Base-by-base conservation (phyloP, 2,329 filamentous ascomycete species). In the Colletotrichum lini region DNA sequence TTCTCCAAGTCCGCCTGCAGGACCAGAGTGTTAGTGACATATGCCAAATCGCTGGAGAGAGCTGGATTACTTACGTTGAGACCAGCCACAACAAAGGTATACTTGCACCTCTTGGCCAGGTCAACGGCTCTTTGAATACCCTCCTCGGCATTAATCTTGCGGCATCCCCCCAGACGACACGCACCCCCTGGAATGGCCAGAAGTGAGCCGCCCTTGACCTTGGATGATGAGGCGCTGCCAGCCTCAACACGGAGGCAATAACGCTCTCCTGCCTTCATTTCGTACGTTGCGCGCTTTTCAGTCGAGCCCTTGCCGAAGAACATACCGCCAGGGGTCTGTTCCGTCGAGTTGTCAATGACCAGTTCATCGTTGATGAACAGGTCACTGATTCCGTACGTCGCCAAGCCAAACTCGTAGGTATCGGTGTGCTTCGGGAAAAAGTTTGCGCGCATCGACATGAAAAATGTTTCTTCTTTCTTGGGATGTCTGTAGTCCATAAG, bases 21-120 rank as follows among this genome's bases (percentile, higher is more conserved):
- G 9, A 2, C 35, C 13, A 12, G 5, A 23, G 15, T n/a, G 18
- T 61, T 3, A 67, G 58, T 40, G 44, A 30, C 16, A 38, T n/a
- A n/a, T 40, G 0, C 8, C 35, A 23, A 44, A 18, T 7, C 47
- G n/a, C 12, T 40, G 4, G 10, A 30, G 15, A 9, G 38, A 40
- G 26, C 3, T 38, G 8, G 10, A 21, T 16, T 1, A 47, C 61
- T 40, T 13, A 69, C 87, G 75, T 93, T 93, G 85, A 73, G 86
- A 2, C 94, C 94, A 1, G 91, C 91, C 76, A 93, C 93, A 61
- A 96, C 84, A 70, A 96, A 87, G 53, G 95, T 93, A 77, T 95
- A 92, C 65, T 95, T 93, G 2, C 91, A 91, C 49, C 88, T 85
- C 78, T 87, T 88, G 23, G 94, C 94, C 9, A 93, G 84, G 21